Percentiles rank a stretch among this genome's conserved stretches.
Evolutionary conservation across 495 filamentous ascomycete genomes (phyloP).

Genomic region (Daldinia decipiens): DNA sequence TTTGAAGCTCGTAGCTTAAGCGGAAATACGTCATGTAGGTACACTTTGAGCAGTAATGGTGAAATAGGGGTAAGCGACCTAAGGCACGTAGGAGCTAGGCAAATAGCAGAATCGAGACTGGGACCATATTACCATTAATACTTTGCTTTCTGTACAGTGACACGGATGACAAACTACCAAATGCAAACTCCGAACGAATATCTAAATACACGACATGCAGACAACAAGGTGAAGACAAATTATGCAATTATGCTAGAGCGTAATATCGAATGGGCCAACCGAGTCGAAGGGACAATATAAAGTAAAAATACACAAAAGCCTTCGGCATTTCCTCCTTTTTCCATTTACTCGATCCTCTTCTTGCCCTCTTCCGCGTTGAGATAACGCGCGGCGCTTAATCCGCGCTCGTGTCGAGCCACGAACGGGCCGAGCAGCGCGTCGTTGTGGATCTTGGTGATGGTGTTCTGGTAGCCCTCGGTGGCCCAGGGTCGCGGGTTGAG

Average conservation of each 20-base stretch:
- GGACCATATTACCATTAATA: neutral
- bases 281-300: constrained; percentile 16
- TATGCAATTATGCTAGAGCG: constrained; percentile 20
- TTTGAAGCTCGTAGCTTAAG: neutral
- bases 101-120: neutral
- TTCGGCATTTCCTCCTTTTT: neutral
- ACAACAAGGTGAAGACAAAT: constrained; percentile 6
- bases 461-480: constrained; percentile 88
- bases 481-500: constrained; percentile 87
- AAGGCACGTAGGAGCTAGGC: neutral
- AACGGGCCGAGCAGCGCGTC: constrained; percentile 79
- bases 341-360: constrained; percentile 83
- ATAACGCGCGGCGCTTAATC: constrained; percentile 79
- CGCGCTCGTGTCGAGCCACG: constrained; percentile 77
- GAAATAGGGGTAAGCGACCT: neutral
- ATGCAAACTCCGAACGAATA: neutral
- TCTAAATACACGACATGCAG: constrained; percentile 1
- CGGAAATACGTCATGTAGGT: neutral
- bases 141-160: neutral
- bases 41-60: neutral
- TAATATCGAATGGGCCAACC: constrained; percentile 12
- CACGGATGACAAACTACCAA: neutral
- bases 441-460: constrained; percentile 76
- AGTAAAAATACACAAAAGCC: constrained; percentile 33
- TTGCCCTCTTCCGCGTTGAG: constrained; percentile 93